These are phyloP conservation scores for Magnolia kwangsiensis DNA, from an alignment of 164 flowering plant species.

Conservation along the genomic window DNA sequence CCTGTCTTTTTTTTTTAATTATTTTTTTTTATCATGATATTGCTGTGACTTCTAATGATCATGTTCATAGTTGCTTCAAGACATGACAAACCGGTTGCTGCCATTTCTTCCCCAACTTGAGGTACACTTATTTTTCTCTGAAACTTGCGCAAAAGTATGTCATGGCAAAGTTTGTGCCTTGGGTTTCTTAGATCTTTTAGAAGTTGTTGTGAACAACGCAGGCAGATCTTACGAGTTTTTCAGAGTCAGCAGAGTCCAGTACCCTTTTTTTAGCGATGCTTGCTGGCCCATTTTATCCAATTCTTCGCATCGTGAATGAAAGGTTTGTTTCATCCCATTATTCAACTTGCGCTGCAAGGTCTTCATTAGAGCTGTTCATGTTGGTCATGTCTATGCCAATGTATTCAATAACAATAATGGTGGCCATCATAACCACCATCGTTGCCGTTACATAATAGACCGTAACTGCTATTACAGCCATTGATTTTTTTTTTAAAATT, in stretches of 20 bases:
- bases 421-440: no score
- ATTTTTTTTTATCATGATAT: slow-evolving; percentile 17
- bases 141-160: neutral
- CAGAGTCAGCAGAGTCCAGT: slow-evolving; percentile 61
- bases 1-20: neutral
- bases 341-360: neutral
- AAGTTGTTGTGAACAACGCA: slow-evolving; percentile 18
- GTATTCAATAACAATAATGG: no score
- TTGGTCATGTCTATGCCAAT: neutral
- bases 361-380: neutral
- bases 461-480: no score
- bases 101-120: slow-evolving; percentile 87
- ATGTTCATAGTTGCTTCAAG: slow-evolving; percentile 82
- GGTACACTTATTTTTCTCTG: slow-evolving; percentile 37
- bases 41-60: slow-evolving; percentile 29
- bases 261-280: slow-evolving; percentile 87
- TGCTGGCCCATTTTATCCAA: slow-evolving; percentile 88
- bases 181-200: neutral
- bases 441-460: no score
- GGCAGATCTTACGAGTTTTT: slow-evolving; percentile 65
- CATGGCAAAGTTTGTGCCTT: neutral
- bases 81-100: slow-evolving; percentile 64
- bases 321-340: slow-evolving; percentile 43
- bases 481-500: no score
- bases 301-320: slow-evolving; percentile 63